These are phyloP conservation scores for Knoxia roxburghii DNA, from an alignment of 257 asterid species.

Conservation along the genomic window DNA sequence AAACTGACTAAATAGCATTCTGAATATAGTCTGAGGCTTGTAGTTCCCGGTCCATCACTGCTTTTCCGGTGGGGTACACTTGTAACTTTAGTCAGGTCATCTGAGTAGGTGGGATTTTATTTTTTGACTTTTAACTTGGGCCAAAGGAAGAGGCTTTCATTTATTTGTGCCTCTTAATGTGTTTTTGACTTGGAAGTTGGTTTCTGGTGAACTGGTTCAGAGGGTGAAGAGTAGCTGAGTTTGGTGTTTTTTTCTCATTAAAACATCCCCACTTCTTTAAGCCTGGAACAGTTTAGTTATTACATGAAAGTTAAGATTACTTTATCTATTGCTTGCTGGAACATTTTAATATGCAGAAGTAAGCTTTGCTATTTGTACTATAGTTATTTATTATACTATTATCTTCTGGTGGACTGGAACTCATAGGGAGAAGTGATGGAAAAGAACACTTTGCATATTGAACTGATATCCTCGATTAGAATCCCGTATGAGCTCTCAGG, in stretches of 20 bases:
- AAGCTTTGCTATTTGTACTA: not conserved
- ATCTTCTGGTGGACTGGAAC: not conserved
- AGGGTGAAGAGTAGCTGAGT: not conserved
- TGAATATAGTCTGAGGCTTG: not conserved
- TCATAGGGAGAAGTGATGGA: not conserved
- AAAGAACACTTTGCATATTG: not conserved
- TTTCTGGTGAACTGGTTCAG: not conserved
- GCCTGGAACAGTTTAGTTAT: not conserved
- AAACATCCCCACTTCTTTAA: not conserved
- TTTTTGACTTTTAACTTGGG: not conserved
- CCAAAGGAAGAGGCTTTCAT: constrained; percentile 1
- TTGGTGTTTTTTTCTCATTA: not conserved
- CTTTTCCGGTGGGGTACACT: not conserved
- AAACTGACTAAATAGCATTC: not conserved
- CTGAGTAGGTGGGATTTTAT: constrained; percentile 13
- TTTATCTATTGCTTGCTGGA: not conserved
- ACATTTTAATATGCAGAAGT: not conserved
- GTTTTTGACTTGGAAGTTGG: constrained; percentile 1
- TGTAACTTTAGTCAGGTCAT: constrained; percentile 2
- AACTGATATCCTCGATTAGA: not conserved
- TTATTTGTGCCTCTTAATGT: constrained; percentile 8
- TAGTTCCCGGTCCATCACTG: not conserved
- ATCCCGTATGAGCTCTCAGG: not conserved
- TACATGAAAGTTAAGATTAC: not conserved
- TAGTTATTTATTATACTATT: not conserved